Percentiles rank a stretch among this genome's conserved stretches.
phyloP scores from a whole-genome alignment of 2,329 filamentous ascomycete genomes.

The Leptoxyphium fumago region DNA sequence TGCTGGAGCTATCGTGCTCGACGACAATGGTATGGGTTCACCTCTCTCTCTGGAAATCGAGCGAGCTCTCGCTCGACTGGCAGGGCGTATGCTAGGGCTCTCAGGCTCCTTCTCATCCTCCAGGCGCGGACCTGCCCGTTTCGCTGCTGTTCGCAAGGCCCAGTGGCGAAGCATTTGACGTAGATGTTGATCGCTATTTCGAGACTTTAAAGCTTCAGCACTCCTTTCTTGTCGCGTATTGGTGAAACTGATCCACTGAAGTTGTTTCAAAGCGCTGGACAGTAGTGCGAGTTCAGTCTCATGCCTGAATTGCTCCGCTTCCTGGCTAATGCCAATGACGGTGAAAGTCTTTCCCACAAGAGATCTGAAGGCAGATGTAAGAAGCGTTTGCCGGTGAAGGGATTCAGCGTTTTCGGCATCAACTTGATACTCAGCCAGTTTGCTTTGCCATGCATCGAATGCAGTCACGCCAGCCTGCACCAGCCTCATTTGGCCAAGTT shows the following conservation, averaged over 20 bases:
- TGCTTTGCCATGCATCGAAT: conserved; percentile 25
- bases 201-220: conserved; percentile 36
- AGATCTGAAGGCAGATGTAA: conserved; percentile 19
- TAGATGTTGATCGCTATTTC: conserved; percentile 40
- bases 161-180: conserved; percentile 42
- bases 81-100: conserved; percentile 16
- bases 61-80: conserved; percentile 13
- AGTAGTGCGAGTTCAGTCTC: conserved; percentile 34
- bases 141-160: conserved; percentile 29
- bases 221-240: conserved; percentile 35
- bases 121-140: conserved; percentile 1
- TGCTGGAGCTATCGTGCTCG: conserved; percentile 8
- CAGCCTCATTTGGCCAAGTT: conserved; percentile 21
- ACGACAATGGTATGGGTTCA: background rate
- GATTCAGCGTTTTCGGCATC: conserved; percentile 19
- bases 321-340: conserved; percentile 17
- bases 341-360: conserved; percentile 15
- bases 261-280: conserved; percentile 35
- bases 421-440: conserved; percentile 7
- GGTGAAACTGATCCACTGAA: conserved; percentile 45
- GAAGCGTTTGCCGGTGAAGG: conserved; percentile 17
- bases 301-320: conserved; percentile 32
- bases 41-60: conserved; percentile 6
- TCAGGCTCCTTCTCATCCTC: conserved; percentile 11
- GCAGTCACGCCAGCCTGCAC: conserved; percentile 16